Evolutionary conservation across 1,139 yeast species (phyloP).

Genomic region (Magnusiomyces fungicola): DNA sequence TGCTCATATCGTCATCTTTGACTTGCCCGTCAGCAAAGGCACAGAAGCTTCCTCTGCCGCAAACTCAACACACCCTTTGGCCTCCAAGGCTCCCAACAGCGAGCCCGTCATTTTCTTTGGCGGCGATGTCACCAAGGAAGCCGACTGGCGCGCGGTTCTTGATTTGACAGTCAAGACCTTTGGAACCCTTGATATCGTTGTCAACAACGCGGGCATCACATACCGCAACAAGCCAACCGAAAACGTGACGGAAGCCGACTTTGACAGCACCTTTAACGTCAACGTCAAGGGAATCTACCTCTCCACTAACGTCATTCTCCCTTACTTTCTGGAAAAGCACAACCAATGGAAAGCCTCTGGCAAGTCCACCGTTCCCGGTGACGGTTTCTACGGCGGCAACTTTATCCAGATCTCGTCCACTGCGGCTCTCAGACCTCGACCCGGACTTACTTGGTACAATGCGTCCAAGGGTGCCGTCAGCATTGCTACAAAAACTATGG

Average conservation of each 20-base stretch:
- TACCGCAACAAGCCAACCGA: conserved; percentile 20
- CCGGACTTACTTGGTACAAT: conserved; percentile 22
- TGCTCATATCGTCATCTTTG: conserved; percentile 21
- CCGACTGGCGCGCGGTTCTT: conserved; percentile 22
- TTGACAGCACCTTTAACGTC: conserved; percentile 24
- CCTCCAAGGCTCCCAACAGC: background rate
- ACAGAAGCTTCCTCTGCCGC: conserved; percentile 18
- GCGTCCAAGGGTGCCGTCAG: conserved; percentile 25
- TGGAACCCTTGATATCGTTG: conserved; percentile 27
- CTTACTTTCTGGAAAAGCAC: conserved; percentile 19
- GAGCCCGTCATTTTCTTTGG: conserved; percentile 13
- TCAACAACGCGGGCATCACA: conserved; percentile 31
- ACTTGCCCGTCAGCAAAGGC: conserved; percentile 6
- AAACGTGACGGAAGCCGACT: conserved; percentile 22
- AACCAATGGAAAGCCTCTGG: background rate
- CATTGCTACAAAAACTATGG: conserved; percentile 20
- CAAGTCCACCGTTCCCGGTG: background rate
- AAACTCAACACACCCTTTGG: background rate
- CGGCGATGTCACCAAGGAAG: conserved; percentile 22
- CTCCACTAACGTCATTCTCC: conserved; percentile 20
- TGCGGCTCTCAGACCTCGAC: conserved; percentile 21
- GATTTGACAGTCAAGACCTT: conserved; percentile 21
- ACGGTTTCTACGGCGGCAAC: conserved; percentile 17
- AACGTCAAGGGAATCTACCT: conserved; percentile 25
- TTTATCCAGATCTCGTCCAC: conserved; percentile 24